Evolutionary conservation across 768 basidiomycete genomes (phyloP), one percentile per base, ranked within the genome.

Genomic region (Suillus lakei): DNA sequence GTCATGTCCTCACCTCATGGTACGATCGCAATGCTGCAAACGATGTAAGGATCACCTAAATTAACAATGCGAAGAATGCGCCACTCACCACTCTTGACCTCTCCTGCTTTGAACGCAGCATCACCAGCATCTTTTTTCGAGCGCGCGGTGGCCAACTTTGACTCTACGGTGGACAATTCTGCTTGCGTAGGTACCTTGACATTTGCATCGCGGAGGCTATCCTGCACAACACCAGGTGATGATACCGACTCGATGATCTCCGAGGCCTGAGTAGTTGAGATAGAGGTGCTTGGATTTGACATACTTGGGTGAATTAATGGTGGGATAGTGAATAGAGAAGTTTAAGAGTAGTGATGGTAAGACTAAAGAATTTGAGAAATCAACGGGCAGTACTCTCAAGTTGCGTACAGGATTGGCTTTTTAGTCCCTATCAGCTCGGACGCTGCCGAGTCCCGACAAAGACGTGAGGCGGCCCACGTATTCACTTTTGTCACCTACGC

Each of bases 81-180:
- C 30, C 21, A 71, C 85, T 60, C 66, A 91, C 91, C 91, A 69
- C 79, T 82, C 72, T 86, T 85, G 48, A 83, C 65, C 68, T 91
- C 82, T 28, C 89, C 91, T 12, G 77, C 73, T 72, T 90, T 91
- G 78, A 92, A 92, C 1, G 89, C 88, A 63, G 83, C 76, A 81
- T 92, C 91, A 12, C 77, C 91, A 12, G 73, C 76, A 23, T 86
- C 88, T 71, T 92, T 92, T 82, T 87, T 88, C 68, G 87, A 80
- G 75, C 83, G 88, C 43, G 88, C 92, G 0, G 79, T 87, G 15
- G 74, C 77, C 36, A 94, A 66, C 74, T 92, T 93, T 43, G 77
- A 71, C 55, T 78, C 72, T 0, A 78, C 82, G 30, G 77, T 80
- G 60, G 61, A 64, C 64, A 68, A 46, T 13, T 72, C 73, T 60